These are phyloP conservation scores for Moricandia arvensis DNA, from an alignment of 345 rosid species.

Conservation along the genomic window DNA sequence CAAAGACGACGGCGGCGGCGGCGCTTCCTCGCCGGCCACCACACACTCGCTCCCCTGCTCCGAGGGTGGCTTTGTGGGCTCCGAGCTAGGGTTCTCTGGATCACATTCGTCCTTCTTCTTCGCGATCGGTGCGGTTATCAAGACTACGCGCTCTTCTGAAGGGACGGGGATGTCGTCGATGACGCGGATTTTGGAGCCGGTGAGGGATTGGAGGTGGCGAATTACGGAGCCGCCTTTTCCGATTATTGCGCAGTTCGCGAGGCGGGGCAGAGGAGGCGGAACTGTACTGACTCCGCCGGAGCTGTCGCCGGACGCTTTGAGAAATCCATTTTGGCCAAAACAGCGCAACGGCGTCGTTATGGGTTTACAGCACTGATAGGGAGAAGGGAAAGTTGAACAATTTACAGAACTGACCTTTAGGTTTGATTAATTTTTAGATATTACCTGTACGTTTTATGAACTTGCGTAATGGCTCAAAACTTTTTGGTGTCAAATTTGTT, in stretches of 20 bases:
- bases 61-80: constrained; percentile 15
- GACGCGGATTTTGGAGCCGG: constrained; percentile 47
- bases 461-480: not conserved
- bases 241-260: constrained; percentile 40
- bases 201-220: constrained; percentile 43
- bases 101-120: constrained; percentile 23
- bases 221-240: constrained; percentile 49
- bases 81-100: constrained; percentile 18
- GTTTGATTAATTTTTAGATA: not conserved
- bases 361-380: not conserved
- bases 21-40: constrained; percentile 32
- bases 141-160: constrained; percentile 45
- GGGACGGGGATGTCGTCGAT: constrained; percentile 46
- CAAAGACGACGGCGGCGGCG: constrained; percentile 50
- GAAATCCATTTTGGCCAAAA: constrained; percentile 20
- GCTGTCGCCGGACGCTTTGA: constrained; percentile 34
- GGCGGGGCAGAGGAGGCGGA: constrained; percentile 43
- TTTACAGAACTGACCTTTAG: constrained; percentile 17
- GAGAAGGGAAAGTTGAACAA: not conserved
- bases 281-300: constrained; percentile 31
- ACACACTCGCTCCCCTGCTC: not conserved
- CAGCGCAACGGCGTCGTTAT: constrained; percentile 24
- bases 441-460: not conserved
- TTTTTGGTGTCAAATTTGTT: not conserved
- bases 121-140: constrained; percentile 31